Evolutionary conservation across 495 filamentous ascomycete species (phyloP), one percentile per base, ranked within the genome.

Genomic region (Cetradonia linearis): DNA sequence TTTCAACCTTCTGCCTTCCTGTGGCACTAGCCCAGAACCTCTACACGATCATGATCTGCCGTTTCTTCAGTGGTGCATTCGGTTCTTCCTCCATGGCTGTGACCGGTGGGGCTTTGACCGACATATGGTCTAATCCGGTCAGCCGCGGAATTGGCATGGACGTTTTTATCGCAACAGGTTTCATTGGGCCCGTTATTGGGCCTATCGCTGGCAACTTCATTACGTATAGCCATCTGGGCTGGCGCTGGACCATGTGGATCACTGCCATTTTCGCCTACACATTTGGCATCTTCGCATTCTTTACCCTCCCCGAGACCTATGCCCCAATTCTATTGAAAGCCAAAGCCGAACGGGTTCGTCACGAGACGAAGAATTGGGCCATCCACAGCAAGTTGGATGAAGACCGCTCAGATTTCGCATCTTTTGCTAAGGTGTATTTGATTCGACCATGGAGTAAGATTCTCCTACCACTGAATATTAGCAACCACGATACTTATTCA

Each of bases 81-180:
- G 80, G 75, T 3, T 72, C 73, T n/a, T 74, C 80, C 1, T 77
- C 82, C 2, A 62, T 85, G 27, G 76, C 79, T 8, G 72, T 86
- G n/a, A 78, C 80, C 13, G 80, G 77, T 38, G 84, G 82, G 18
- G 74, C 73, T n/a, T 73, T 81, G 20, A 77, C 76, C n/a, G 83
- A 87, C 63, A 1, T 46, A 25, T 75, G 86, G 57, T 85, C 77
- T 75, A 71, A 63, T 47, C 75, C 80, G 13, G 68, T 79, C 13
- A 74, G 83, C 27, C 71, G 84, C 0, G 82, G 81, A 16, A 72
- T 81, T 58, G 83, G 83, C 28, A 77, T 83, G 37, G 73, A 73
- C 14, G 71, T 77, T 42, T 85, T 82, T 64, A 69, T 76, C 30
- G 72, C 63, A 7, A 70, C 70, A 33, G 70, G 63, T 9, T 81